phyloP scores from a whole-genome alignment of 441 rosid species.

The Croton laevigatus region DNA sequence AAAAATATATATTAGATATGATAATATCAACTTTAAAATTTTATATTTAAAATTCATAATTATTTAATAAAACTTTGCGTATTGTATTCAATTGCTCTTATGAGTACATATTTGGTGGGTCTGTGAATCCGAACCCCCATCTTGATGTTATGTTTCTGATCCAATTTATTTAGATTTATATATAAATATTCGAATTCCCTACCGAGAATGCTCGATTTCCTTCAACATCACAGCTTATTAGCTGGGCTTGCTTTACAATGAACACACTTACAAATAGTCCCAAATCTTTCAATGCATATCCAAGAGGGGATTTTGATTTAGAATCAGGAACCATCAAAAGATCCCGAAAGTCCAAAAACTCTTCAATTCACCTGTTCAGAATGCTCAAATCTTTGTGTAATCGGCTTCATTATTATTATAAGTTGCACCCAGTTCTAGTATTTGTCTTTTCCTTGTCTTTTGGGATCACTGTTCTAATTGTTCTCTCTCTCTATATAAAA shows the following conservation, averaged over 20 bases:
- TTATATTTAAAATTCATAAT: no score
- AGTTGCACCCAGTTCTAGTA: constrained; percentile 58
- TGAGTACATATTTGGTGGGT: constrained; percentile 8
- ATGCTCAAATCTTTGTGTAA: constrained; percentile 59
- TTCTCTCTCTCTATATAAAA: constrained; percentile 52
- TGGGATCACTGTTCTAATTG: constrained; percentile 54
- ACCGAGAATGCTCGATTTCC: constrained; percentile 43
- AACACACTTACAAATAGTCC: constrained; percentile 50
- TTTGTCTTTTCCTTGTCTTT: constrained; percentile 51
- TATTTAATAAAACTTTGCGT: no score
- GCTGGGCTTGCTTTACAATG: constrained; percentile 53
- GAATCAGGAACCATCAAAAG: constrained; percentile 67
- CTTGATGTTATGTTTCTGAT: neutral
- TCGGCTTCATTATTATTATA: constrained; percentile 52
- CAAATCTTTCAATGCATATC: constrained; percentile 68
- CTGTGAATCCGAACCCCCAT: neutral
- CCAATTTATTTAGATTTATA: neutral
- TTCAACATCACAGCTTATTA: constrained; percentile 22
- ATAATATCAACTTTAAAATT: no score
- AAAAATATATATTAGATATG: no score
- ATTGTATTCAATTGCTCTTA: constrained; percentile 3
- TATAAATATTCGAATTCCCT: neutral
- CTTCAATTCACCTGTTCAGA: constrained; percentile 32
- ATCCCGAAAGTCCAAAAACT: constrained; percentile 53
- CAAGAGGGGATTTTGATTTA: constrained; percentile 69